phyloP scores from a whole-genome alignment of 2,329 filamentous ascomycete genomes.

The Ceratocystis ficicola region DNA sequence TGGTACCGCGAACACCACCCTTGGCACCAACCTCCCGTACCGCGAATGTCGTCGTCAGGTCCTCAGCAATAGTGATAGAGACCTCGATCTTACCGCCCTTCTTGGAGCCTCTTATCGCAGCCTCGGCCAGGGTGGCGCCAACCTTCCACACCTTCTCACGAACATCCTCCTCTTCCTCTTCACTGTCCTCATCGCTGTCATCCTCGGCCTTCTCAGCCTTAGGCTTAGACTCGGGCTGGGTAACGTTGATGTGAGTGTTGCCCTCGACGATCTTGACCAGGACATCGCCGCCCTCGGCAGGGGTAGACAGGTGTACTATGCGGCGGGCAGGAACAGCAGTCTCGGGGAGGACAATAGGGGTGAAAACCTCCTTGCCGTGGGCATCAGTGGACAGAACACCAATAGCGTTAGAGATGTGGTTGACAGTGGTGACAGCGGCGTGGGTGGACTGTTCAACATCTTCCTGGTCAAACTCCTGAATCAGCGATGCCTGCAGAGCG shows the following conservation, averaged over 20 bases:
- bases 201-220: constrained; percentile 56
- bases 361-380: constrained; percentile 58
- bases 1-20: constrained; percentile 60
- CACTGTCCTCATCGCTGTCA: constrained; percentile 45
- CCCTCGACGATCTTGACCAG: constrained; percentile 83
- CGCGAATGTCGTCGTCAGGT: constrained; percentile 68
- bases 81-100: constrained; percentile 87
- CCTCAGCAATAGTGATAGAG: constrained; percentile 73
- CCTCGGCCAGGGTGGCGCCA: constrained; percentile 70
- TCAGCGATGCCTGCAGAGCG: constrained; percentile 85
- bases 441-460: constrained; percentile 96
- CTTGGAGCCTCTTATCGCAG: constrained; percentile 70
- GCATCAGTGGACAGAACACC: constrained; percentile 60
- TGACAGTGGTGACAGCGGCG: constrained; percentile 84
- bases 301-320: constrained; percentile 63
- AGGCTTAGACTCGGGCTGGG: constrained; percentile 68
- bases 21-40: constrained; percentile 78
- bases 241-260: constrained; percentile 81
- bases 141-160: constrained; percentile 90
- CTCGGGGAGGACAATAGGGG: constrained; percentile 68
- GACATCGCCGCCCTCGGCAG: constrained; percentile 74
- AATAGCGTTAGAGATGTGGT: constrained; percentile 78
- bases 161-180: constrained; percentile 75
- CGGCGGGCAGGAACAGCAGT: constrained; percentile 83
- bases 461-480: constrained; percentile 84